A percentile compares a stretch with the other conserved stretches of the same genome.
These are phyloP conservation scores for Aaosphaeria pasadenensis DNA, from an alignment of 2,329 filamentous ascomycete genomes.

Conservation along the genomic window DNA sequence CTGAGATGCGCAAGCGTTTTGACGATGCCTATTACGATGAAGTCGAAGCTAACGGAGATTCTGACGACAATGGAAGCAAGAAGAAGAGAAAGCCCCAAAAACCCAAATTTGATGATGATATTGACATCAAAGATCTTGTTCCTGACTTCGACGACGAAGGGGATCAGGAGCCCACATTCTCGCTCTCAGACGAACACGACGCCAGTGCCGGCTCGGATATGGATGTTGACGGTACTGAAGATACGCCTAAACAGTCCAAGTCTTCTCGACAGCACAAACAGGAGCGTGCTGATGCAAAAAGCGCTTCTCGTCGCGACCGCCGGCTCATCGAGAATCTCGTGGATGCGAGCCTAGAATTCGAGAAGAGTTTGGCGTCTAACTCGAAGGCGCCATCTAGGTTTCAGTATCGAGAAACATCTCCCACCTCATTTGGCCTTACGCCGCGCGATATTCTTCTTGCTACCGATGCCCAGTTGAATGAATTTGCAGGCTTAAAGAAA, in stretches of 20 bases:
- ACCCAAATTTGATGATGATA: slow-evolving; percentile 93
- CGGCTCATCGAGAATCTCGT: slow-evolving; percentile 82
- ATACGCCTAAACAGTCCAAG: slow-evolving; percentile 36
- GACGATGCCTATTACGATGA: slow-evolving; percentile 78
- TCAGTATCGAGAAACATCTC: slow-evolving; percentile 92
- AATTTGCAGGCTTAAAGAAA: slow-evolving; percentile 93
- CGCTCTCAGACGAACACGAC: slow-evolving; percentile 48
- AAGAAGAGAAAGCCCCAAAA: slow-evolving; percentile 69
- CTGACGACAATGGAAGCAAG: slow-evolving; percentile 45
- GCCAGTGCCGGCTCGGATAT: slow-evolving; percentile 47
- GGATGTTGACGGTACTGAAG: slow-evolving; percentile 36
- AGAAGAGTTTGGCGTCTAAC: slow-evolving; percentile 58
- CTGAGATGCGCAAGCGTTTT: slow-evolving; percentile 84
- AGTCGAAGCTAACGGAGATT: slow-evolving; percentile 44
- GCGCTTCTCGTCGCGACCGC: slow-evolving; percentile 75
- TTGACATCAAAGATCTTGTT: slow-evolving; percentile 90
- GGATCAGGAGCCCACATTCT: slow-evolving; percentile 69
- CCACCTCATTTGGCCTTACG: slow-evolving; percentile 84
- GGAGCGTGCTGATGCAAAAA: slow-evolving; percentile 58
- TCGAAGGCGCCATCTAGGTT: slow-evolving; percentile 58
- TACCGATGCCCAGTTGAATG: slow-evolving; percentile 79
- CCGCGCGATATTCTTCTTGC: slow-evolving; percentile 88
- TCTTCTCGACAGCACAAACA: slow-evolving; percentile 46
- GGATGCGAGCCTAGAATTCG: slow-evolving; percentile 74
- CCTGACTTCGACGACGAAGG: slow-evolving; percentile 77